Evolutionary conservation across 495 filamentous ascomycete species (phyloP).

Genomic region (Astrocystis sublimbata): DNA sequence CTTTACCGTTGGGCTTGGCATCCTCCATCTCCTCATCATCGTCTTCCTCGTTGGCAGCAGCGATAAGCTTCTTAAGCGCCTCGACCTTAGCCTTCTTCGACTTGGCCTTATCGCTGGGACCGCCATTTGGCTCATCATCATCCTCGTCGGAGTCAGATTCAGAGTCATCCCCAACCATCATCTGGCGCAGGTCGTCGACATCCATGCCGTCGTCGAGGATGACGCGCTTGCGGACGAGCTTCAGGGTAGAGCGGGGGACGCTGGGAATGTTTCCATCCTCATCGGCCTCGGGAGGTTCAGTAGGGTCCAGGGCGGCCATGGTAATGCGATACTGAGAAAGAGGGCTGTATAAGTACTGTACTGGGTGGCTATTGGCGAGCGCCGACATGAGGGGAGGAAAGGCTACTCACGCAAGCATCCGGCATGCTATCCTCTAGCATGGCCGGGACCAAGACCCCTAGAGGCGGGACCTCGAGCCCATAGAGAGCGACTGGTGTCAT

Average conservation of each 20-base stretch:
- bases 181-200: conserved; percentile 55
- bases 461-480: conserved; percentile 82
- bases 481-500: conserved; percentile 81
- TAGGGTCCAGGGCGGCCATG: conserved; percentile 97
- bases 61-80: conserved; percentile 71
- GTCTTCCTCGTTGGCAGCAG: conserved; percentile 58
- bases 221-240: conserved; percentile 72
- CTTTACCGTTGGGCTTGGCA: conserved; percentile 56
- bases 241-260: conserved; percentile 78
- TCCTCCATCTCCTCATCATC: conserved; percentile 61
- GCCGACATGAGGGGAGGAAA: background rate
- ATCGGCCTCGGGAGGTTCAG: conserved; percentile 66
- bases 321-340: conserved; percentile 82
- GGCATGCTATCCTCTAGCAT: conserved; percentile 31
- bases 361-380: conserved; percentile 1
- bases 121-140: conserved; percentile 76
- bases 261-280: conserved; percentile 60
- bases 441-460: conserved; percentile 73
- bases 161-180: conserved; percentile 53
- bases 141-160: conserved; percentile 61
- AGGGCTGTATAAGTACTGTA: conserved; percentile 23
- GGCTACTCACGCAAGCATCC: conserved; percentile 68
- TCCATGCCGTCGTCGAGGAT: conserved; percentile 60
- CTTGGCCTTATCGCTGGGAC: conserved; percentile 86
- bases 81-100: conserved; percentile 76